A percentile compares a stretch with the other conserved stretches of the same genome.
These are phyloP conservation scores for Backusella luteola DNA, from an alignment of 192 early-diverging fungal genomes.

Conservation along the genomic window DNA sequence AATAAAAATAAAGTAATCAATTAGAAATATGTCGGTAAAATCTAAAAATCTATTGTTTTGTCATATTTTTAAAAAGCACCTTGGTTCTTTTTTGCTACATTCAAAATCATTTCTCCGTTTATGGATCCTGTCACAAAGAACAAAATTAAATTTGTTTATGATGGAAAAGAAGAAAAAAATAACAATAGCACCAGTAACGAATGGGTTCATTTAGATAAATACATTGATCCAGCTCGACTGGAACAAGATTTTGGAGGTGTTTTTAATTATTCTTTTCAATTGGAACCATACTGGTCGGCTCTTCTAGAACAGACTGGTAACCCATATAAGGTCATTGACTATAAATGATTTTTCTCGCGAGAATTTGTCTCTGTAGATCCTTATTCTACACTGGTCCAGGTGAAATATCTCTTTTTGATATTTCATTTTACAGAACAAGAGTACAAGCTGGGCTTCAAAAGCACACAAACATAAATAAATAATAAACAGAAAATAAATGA, in stretches of 20 bases:
- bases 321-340: constrained; percentile 18
- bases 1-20: background rate
- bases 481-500: too few relatives aligned
- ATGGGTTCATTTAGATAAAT: constrained; percentile 51
- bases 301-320: constrained; percentile 26
- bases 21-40: background rate
- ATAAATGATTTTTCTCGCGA: background rate
- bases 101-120: constrained; percentile 80
- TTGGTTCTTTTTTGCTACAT: constrained; percentile 83
- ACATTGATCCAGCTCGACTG: constrained; percentile 53
- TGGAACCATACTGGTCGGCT: constrained; percentile 66
- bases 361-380: background rate
- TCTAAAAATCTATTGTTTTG: background rate
- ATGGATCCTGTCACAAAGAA: constrained; percentile 85
- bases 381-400: background rate
- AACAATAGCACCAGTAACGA: constrained; percentile 19
- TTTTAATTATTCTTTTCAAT: constrained; percentile 65
- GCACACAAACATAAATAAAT: too few relatives aligned
- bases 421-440: too few relatives aligned
- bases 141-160: constrained; percentile 84
- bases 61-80: constrained; percentile 50
- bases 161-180: constrained; percentile 25
- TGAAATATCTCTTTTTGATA: too few relatives aligned
- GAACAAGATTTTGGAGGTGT: constrained; percentile 79
- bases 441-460: too few relatives aligned